Percentiles rank a stretch among this genome's conserved stretches.
phyloP scores from a whole-genome alignment of 441 rosid species.

The Gossypium schwendimanii region DNA sequence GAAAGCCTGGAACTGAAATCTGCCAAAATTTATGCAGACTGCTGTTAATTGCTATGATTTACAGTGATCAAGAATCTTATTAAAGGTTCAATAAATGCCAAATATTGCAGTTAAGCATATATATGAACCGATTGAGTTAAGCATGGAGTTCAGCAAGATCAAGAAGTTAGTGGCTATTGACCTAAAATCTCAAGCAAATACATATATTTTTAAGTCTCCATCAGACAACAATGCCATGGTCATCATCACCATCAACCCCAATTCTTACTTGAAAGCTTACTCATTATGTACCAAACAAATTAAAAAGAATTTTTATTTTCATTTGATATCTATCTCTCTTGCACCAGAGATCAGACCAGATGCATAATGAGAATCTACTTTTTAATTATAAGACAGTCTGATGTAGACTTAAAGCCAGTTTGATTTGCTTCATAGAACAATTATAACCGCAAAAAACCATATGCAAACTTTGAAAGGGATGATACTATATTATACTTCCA shows the following conservation, averaged over 20 bases:
- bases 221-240: neutral
- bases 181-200: neutral
- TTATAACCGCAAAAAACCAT: neutral
- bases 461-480: neutral
- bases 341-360: neutral
- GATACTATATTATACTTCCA: neutral
- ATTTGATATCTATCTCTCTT: neutral
- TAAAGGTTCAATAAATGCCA: neutral
- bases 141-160: neutral
- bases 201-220: neutral
- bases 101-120: neutral
- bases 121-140: too few species aligned
- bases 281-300: neutral
- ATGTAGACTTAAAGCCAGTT: neutral
- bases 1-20: neutral
- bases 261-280: neutral
- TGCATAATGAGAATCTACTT: neutral
- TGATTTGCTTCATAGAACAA: conserved; percentile 3
- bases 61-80: neutral
- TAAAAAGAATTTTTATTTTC: neutral
- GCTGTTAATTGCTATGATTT: neutral
- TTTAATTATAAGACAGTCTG: neutral
- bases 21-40: neutral
- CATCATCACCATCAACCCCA: neutral
- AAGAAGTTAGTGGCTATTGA: neutral